Evolutionary conservation across 148 eudicot genomes (phyloP).

Genomic region (Simmondsia chinensis): DNA sequence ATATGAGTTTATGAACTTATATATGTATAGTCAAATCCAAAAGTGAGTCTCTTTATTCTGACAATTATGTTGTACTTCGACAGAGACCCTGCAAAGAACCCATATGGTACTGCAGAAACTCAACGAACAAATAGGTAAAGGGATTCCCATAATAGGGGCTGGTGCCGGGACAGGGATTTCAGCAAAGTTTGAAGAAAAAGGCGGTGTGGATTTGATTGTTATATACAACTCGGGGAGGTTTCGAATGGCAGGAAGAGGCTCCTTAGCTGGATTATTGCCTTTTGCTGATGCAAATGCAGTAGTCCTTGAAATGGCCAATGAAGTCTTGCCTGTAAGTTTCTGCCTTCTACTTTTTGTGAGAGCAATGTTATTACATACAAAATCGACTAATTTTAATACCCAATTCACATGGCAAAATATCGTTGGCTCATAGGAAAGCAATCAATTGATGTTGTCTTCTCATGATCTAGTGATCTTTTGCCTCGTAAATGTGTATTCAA

Average conservation of each 20-base stretch:
- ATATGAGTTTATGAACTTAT: no score
- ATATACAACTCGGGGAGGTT: constrained; percentile 94
- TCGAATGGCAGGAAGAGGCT: constrained; percentile 99
- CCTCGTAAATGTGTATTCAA: no score
- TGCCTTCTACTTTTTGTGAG: no score
- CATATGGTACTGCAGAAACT: constrained; percentile 45
- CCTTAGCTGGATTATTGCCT: constrained; percentile 88
- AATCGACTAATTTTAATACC: no score
- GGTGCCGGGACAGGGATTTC: constrained; percentile 99
- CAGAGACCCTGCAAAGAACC: constrained; percentile 76
- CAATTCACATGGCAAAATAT: no score
- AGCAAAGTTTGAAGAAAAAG: constrained; percentile 98
- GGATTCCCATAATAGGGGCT: constrained; percentile 91
- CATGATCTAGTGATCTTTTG: no score
- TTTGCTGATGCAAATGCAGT: constrained; percentile 98
- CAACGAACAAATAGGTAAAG: constrained; percentile 55
- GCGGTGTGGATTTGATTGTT: constrained; percentile 88
- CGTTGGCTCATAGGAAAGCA: no score
- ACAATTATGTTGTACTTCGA: constrained; percentile 1
- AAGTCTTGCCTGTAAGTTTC: constrained; percentile 82
- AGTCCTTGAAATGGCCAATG: constrained; percentile 98
- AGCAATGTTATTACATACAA: no score
- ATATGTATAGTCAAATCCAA: no score
- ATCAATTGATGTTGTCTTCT: no score
- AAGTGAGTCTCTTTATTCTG: no score